Evolutionary conservation across 2,329 filamentous ascomycete species (phyloP), one percentile per base, ranked within the genome.

Genomic region (Monilinia fructicola): DNA sequence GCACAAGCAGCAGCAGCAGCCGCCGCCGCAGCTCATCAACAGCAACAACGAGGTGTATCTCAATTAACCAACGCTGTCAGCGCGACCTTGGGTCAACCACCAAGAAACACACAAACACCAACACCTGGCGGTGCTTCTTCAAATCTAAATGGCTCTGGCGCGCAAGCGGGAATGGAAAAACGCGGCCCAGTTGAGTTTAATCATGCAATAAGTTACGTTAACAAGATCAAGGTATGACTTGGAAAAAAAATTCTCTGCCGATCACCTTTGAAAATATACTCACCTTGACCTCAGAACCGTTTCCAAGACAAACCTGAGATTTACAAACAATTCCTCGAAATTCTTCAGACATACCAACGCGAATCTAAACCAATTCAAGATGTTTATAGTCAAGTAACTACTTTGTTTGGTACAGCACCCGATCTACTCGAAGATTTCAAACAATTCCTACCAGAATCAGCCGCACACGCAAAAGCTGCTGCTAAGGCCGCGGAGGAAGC

Each of bases 311-410:
- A 96, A 71, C 95, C 95, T 9, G 95, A 99, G 77, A 98, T 99
- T 69, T 99, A 99, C 82, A 99, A 99, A 78, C 94, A 99, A 76
- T 99, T 99, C 76, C 84, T 99, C 40, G 95, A 99, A 77, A 99
- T 99, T 59, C 82, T 99, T 55, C 95, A 99, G 79, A 99, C 95
- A 2, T 99, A 99, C 74, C 95, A 99, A 78, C 87, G 95, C 67
- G 95, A 99, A 78, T 96, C 95, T 64, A 98, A 98, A 76, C 96
- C 95, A 0, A 99, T 99, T 48, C 93, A 97, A 77, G 95, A 99
- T 78, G 95, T 99, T 3, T 99, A 99, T 77, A 91, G 92, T 1
- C 95, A 99, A 78, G 95, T 99, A 31, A 99, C 96, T 0, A 90
- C 90, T 42, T 82, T 99, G 0, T 99, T 99, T 80, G 93, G 92